Evolutionary conservation across 768 basidiomycete species (phyloP).

Genomic region (Mycena polygramma): DNA sequence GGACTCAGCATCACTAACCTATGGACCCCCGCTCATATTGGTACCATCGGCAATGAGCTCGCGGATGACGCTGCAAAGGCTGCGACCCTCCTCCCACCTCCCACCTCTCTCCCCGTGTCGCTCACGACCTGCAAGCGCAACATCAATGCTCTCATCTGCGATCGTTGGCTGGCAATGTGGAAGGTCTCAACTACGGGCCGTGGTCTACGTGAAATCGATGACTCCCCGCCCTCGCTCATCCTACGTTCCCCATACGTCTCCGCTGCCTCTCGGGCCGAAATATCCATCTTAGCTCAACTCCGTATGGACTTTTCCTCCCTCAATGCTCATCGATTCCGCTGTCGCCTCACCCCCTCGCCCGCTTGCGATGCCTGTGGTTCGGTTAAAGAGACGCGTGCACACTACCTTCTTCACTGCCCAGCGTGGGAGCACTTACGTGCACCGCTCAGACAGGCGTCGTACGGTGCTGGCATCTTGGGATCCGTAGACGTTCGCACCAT

Average conservation of each 20-base stretch:
- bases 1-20: slow-evolving; percentile 5
- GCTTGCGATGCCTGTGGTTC: neutral
- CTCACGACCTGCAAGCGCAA: slow-evolving; percentile 1
- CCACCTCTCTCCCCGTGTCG: neutral
- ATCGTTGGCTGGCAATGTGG: neutral
- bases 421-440: too few relatives aligned
- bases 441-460: too few relatives aligned
- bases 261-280: neutral
- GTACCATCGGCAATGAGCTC: slow-evolving; percentile 11
- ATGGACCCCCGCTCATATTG: slow-evolving; percentile 18
- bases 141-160: neutral
- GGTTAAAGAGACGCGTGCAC: slow-evolving; percentile 4
- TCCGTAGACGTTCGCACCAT: too few relatives aligned
- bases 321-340: neutral
- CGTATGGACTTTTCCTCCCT: neutral
- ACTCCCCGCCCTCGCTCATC: slow-evolving; percentile 3
- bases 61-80: slow-evolving; percentile 22
- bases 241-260: slow-evolving; percentile 15
- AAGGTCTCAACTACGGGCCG: neutral
- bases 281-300: neutral
- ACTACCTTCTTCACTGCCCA: slow-evolving; percentile 18
- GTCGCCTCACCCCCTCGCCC: neutral
- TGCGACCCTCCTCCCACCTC: neutral
- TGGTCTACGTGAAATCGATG: slow-evolving; percentile 15
- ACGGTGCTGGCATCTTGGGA: too few relatives aligned